Percentiles rank a stretch among this genome's conserved stretches.
phyloP scores from a whole-genome alignment of 129 eudicot species.

The Logfia minima region DNA sequence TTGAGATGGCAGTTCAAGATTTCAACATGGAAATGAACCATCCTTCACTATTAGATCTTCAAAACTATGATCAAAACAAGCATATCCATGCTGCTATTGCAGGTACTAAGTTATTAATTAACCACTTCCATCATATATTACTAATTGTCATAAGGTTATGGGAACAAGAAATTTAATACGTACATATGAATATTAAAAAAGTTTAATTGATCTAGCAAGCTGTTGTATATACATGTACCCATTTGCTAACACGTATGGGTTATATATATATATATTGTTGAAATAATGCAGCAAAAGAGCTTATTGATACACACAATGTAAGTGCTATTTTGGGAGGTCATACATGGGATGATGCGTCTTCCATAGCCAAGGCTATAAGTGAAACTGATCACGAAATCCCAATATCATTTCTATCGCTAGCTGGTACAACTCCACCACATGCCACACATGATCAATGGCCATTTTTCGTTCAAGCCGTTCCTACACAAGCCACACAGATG shows the following conservation, averaged over 20 bases:
- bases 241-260: background rate
- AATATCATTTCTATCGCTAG: constrained; percentile 37
- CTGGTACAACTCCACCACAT: constrained; percentile 37
- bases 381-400: constrained; percentile 37
- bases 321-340: constrained; percentile 52
- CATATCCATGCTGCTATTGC: constrained; percentile 42
- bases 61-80: constrained; percentile 25
- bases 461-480: constrained; percentile 48
- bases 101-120: constrained; percentile 23
- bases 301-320: constrained; percentile 41
- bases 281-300: constrained; percentile 45
- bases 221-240: background rate
- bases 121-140: no score
- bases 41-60: constrained; percentile 17
- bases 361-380: constrained; percentile 40
- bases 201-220: no score
- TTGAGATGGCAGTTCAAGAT: constrained; percentile 56
- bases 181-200: no score
- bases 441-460: constrained; percentile 39
- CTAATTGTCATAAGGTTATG: no score
- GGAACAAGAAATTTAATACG: no score
- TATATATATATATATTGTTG: background rate
- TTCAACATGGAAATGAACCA: constrained; percentile 22
- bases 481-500: constrained; percentile 40
- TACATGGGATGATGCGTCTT: constrained; percentile 55